Evolutionary conservation across 768 basidiomycete genomes (phyloP).

Genomic region (Panaeolus cyanescens): DNA sequence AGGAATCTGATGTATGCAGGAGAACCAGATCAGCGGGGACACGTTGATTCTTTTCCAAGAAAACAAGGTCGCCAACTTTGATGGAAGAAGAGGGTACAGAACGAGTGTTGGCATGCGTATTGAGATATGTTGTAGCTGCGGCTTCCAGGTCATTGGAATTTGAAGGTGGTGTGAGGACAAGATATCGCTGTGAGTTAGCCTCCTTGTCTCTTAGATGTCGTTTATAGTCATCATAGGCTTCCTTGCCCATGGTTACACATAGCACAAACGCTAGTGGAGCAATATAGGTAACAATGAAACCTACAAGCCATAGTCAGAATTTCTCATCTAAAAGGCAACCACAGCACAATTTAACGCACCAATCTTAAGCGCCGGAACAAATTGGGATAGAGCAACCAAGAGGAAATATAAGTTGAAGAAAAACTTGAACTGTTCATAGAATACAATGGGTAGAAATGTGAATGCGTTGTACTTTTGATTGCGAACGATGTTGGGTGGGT

Average conservation of each 20-base stretch:
- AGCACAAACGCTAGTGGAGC: conserved; percentile 96
- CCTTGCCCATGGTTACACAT: conserved; percentile 95
- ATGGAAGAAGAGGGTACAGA: conserved; percentile 87
- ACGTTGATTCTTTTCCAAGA: conserved; percentile 95
- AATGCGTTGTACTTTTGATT: conserved; percentile 98
- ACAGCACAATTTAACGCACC: conserved; percentile 48
- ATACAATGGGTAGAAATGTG: conserved; percentile 96
- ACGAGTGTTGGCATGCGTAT: conserved; percentile 56
- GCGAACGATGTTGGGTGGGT: conserved; percentile 88
- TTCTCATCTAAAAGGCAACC: neutral
- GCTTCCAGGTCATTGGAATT: conserved; percentile 32
- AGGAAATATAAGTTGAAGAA: conserved; percentile 99
- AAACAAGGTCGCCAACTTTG: conserved; percentile 87
- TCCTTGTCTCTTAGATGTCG: conserved; percentile 90
- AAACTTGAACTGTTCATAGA: conserved; percentile 99
- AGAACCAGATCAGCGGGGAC: conserved; percentile 95
- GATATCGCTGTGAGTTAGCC: conserved; percentile 93
- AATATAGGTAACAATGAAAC: conserved; percentile 94
- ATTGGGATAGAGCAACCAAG: conserved; percentile 94
- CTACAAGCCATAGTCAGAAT: conserved; percentile 37
- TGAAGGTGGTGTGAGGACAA: conserved; percentile 66
- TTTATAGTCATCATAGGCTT: conserved; percentile 98
- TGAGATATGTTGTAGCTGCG: conserved; percentile 43
- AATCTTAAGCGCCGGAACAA: conserved; percentile 94
- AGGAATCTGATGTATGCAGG: conserved; percentile 82